Evolutionary conservation across 768 basidiomycete species (phyloP).

Genomic region (Leccinum subtestaceum): DNA sequence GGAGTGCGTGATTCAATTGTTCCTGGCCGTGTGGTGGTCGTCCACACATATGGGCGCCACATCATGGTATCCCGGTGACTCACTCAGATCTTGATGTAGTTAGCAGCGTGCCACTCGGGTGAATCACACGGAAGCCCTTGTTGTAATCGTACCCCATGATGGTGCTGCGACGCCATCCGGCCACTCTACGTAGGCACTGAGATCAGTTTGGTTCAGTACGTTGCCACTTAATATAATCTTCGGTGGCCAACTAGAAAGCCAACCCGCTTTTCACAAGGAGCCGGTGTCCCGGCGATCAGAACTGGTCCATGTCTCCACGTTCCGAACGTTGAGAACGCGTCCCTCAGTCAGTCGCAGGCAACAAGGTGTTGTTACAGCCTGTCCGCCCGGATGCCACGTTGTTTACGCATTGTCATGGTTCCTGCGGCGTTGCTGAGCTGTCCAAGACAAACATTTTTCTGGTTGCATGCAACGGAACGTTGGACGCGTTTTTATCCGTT

Average conservation of each 20-base stretch:
- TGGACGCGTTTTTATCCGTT: not conserved
- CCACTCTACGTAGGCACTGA: not conserved
- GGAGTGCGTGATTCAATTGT: slow-evolving; percentile 5
- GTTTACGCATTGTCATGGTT: not conserved
- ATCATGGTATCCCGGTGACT: slow-evolving; percentile 1
- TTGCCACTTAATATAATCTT: not conserved
- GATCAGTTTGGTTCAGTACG: not conserved
- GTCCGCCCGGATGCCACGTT: slow-evolving; percentile 14
- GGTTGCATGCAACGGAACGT: not conserved
- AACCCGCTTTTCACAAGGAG: not conserved
- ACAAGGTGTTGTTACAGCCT: not conserved
- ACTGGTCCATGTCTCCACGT: not conserved
- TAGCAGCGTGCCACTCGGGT: not conserved
- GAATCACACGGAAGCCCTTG: not conserved
- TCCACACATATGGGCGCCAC: slow-evolving; percentile 5
- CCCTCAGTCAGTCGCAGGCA: not conserved
- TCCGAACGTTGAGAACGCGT: slow-evolving; percentile 5
- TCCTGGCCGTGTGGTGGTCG: slow-evolving; percentile 5
- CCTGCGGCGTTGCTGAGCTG: not conserved
- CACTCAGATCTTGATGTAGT: not conserved
- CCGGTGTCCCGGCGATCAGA: slow-evolving; percentile 2
- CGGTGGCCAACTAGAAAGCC: not conserved
- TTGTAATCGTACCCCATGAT: not conserved
- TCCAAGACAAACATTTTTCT: not conserved
- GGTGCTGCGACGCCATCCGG: not conserved